Percentiles rank a stretch among this genome's conserved stretches.
These are phyloP conservation scores for Ophiostoma tasmaniense DNA, from an alignment of 2,329 filamentous ascomycete species.

Conservation along the genomic window DNA sequence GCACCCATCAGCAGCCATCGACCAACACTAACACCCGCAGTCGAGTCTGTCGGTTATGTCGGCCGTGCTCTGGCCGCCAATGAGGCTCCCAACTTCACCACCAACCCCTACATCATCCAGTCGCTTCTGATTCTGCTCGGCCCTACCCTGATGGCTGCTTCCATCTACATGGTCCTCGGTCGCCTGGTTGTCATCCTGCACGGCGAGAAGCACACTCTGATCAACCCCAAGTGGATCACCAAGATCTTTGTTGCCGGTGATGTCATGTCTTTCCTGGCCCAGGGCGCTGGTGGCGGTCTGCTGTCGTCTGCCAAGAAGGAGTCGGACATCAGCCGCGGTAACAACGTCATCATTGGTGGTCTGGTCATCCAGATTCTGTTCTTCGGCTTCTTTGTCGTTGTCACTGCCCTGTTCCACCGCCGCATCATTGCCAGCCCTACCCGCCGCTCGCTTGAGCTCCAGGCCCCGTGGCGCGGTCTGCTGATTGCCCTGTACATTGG, in stretches of 20 bases:
- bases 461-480: neutral
- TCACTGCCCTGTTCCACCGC: constrained; percentile 11
- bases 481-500: constrained; percentile 22
- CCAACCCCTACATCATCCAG: constrained; percentile 31
- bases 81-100: constrained; percentile 24
- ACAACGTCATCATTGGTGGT: constrained; percentile 38
- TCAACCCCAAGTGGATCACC: constrained; percentile 35
- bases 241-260: constrained; percentile 42
- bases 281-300: constrained; percentile 34
- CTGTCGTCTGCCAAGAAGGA: constrained; percentile 22
- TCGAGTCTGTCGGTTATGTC: constrained; percentile 16
- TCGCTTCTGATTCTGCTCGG: constrained; percentile 28
- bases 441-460: neutral
- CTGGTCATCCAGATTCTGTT: constrained; percentile 37
- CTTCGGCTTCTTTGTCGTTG: constrained; percentile 35
- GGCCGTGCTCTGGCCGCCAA: constrained; percentile 20
- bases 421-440: constrained; percentile 10
- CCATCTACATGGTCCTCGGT: constrained; percentile 37
- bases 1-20: neutral
- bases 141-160: constrained; percentile 33
- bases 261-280: constrained; percentile 36
- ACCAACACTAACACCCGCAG: constrained; percentile 4
- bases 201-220: constrained; percentile 18
- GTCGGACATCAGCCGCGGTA: constrained; percentile 30
- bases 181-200: constrained; percentile 27